Evolutionary conservation across 208 protist species (phyloP).

Genomic region (Herpetomonas tarakana): DNA sequence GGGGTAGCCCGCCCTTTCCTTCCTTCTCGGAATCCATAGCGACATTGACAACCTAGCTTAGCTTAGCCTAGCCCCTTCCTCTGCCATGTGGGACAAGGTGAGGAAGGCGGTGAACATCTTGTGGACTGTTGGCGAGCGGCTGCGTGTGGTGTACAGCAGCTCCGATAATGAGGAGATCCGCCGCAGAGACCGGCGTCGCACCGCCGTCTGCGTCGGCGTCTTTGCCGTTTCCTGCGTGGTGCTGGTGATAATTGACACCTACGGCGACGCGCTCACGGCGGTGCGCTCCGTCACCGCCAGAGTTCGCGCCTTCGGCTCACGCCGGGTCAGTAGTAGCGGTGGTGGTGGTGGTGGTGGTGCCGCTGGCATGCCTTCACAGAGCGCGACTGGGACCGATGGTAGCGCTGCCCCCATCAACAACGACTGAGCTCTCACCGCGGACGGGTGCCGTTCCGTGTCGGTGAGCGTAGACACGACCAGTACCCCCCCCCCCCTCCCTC

Average conservation of each 20-base stretch:
- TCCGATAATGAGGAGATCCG: slow-evolving; percentile 57
- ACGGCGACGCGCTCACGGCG: slow-evolving; percentile 25
- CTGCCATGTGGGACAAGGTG: slow-evolving; percentile 35
- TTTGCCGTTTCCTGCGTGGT: slow-evolving; percentile 34
- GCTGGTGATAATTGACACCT: slow-evolving; percentile 42
- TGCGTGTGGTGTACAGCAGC: slow-evolving; percentile 69
- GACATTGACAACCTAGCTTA: no score
- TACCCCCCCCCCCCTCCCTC: no score
- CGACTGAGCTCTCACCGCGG: no score
- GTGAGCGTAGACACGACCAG: no score
- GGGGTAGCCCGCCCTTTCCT: no score
- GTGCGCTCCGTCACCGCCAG: neutral
- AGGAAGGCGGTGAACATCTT: slow-evolving; percentile 38
- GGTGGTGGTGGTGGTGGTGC: no score
- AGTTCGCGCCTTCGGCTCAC: neutral
- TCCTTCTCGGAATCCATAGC: no score
- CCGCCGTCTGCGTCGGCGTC: slow-evolving; percentile 25
- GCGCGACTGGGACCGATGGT: no score
- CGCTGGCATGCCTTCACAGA: no score
- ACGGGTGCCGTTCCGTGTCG: no score
- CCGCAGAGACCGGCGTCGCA: slow-evolving; percentile 36
- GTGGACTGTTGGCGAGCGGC: slow-evolving; percentile 64
- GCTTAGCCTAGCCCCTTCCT: no score
- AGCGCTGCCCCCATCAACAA: no score
- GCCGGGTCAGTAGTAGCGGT: neutral